Evolutionary conservation across 1,284 basidiomycete genomes (phyloP).

Genomic region (Leccinum angustisporum): DNA sequence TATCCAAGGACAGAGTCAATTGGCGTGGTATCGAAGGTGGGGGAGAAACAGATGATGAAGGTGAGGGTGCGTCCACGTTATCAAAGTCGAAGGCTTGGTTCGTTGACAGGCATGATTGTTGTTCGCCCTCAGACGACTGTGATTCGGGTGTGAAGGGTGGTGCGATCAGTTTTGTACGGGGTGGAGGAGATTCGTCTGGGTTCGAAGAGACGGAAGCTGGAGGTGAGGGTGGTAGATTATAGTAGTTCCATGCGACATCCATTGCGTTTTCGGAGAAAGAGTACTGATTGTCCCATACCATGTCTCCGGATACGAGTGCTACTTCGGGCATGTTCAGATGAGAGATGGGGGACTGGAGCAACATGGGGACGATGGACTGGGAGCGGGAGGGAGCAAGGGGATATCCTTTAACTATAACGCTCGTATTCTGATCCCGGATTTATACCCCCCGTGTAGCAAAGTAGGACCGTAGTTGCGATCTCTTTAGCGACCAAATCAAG

Average conservation of each 20-base stretch:
- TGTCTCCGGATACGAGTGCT: constrained; percentile 46
- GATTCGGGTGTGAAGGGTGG: constrained; percentile 48
- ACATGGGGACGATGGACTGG: constrained; percentile 14
- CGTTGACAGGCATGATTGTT: constrained; percentile 61
- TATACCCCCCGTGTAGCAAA: constrained; percentile 33
- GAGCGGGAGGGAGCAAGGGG: constrained; percentile 16
- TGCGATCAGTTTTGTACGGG: constrained; percentile 48
- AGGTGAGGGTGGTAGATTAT: constrained; percentile 51
- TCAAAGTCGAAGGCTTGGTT: constrained; percentile 69
- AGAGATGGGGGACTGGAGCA: constrained; percentile 27
- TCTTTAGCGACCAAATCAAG: constrained; percentile 36
- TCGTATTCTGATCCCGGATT: constrained; percentile 27
- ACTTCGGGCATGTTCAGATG: constrained; percentile 56
- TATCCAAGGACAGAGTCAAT: constrained; percentile 30
- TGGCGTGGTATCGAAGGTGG: constrained; percentile 35
- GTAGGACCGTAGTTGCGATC: constrained; percentile 26
- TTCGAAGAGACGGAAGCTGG: constrained; percentile 48
- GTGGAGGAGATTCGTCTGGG: constrained; percentile 46
- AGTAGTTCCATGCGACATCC: constrained; percentile 49
- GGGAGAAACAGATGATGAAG: constrained; percentile 38
- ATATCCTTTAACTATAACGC: constrained; percentile 23
- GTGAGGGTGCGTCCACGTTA: constrained; percentile 31
- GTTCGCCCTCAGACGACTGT: constrained; percentile 42
- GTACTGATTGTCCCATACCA: constrained; percentile 46
- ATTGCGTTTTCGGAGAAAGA: constrained; percentile 38